Percentiles rank a stretch among this genome's conserved stretches.
These are phyloP conservation scores for Aspergillus viridinutans DNA, from an alignment of 2,329 filamentous ascomycete genomes.

Conservation along the genomic window DNA sequence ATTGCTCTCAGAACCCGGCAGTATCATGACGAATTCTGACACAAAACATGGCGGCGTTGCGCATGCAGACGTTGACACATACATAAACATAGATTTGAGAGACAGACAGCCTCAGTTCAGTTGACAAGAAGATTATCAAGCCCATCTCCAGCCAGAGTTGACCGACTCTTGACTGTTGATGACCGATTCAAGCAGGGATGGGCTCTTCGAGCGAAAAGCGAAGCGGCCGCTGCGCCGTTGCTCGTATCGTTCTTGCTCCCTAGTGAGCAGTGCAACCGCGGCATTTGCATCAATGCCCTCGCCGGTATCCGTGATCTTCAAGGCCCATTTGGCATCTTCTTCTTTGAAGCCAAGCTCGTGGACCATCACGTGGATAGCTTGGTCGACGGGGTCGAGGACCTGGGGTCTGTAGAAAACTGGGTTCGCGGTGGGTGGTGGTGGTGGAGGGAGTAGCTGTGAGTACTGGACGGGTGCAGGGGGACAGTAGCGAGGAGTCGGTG, in stretches of 20 bases:
- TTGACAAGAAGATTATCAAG: conserved; percentile 17
- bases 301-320: conserved; percentile 57
- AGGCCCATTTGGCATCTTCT: conserved; percentile 53
- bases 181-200: conserved; percentile 20
- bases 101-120: background rate
- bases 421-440: conserved; percentile 7
- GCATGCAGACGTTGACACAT: background rate
- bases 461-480: background rate
- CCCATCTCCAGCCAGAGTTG: conserved; percentile 38
- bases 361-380: conserved; percentile 54
- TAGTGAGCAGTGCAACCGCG: conserved; percentile 53
- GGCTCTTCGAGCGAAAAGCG: conserved; percentile 11
- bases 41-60: background rate
- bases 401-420: conserved; percentile 12
- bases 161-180: conserved; percentile 22
- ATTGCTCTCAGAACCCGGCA: background rate
- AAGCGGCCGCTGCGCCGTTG: conserved; percentile 13
- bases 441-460: conserved; percentile 9
- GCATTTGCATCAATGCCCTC: conserved; percentile 55
- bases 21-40: background rate
- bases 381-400: conserved; percentile 52
- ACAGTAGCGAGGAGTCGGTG: conserved; percentile 13
- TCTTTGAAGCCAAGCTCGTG: conserved; percentile 55
- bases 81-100: background rate
- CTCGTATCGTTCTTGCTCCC: conserved; percentile 30